Evolutionary conservation across 108 stramenopile species (phyloP).

Genomic region (Nannochloropsis gaditana): DNA sequence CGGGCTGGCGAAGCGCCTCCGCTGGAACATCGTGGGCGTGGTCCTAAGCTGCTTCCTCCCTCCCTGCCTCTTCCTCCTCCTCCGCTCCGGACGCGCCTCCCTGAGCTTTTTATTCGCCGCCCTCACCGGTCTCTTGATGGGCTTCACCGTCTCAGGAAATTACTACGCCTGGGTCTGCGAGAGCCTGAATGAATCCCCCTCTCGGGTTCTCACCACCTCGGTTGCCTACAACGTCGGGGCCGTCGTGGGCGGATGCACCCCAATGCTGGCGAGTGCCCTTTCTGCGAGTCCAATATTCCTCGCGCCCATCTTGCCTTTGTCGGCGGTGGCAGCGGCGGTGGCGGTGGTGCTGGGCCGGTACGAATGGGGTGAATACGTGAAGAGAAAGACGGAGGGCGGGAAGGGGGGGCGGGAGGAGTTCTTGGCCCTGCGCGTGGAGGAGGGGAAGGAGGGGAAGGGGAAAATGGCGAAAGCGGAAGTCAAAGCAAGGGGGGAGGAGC

Average conservation of each 20-base stretch:
- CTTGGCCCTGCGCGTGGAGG: neutral
- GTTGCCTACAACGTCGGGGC: constrained; percentile 1
- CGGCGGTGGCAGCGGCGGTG: neutral
- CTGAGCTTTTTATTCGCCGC: neutral
- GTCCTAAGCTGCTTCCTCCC: neutral
- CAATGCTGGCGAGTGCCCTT: neutral
- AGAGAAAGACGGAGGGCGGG: neutral
- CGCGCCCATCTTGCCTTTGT: neutral
- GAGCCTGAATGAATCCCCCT: neutral
- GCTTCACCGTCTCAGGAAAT: neutral
- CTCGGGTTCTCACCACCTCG: neutral
- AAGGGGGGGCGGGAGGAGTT: neutral
- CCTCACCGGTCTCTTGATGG: neutral
- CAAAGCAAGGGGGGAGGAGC: neutral
- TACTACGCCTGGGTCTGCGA: constrained; percentile 18
- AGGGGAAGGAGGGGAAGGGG: neutral
- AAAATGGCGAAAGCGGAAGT: neutral
- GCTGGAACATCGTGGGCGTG: neutral
- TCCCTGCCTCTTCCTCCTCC: neutral
- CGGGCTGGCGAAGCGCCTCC: neutral
- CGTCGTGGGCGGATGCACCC: neutral
- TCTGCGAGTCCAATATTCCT: neutral
- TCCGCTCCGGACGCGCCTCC: neutral
- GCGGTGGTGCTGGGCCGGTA: neutral
- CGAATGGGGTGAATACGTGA: neutral